Base-by-base conservation (phyloP, 345 rosid genomes). In the Leavenworthia alabamica region DNA sequence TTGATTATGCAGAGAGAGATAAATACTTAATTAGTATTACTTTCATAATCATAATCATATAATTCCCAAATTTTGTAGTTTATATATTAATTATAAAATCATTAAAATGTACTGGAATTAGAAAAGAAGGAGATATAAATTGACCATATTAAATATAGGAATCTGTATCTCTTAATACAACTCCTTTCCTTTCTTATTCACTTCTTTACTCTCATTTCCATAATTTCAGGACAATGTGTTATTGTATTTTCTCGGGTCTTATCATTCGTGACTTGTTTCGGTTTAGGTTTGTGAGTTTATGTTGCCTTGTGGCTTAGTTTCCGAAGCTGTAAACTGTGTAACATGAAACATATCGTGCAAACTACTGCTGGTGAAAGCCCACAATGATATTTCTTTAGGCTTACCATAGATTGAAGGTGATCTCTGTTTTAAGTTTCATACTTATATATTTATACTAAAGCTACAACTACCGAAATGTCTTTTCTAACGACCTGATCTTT, bases 401-500 rank as follows among this genome's bases (percentile, higher is more conserved):
- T n/a, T n/a, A n/a, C n/a, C n/a, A n/a, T 7, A n/a, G n/a, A 36
- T n/a, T 39, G 15, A 24, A 14, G n/a, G 53, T 14, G 7, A 39
- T 6, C 29, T 24, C 5, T 16, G 15, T 33, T 36, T 8, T 6
- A 35, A 39, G 4, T 33, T 43, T 17, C 62, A 24, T 33, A 23
- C 53, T 10, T 11, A 32, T 13, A 64, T 23, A 11, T 23, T 2
- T 31, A 13, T 44, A 55, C 55, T 33, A 42, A 42, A 28, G 19
- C 50, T 57, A 20, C 22, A 49, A 11, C 65, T 39, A 58, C 20
- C 11, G 22, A 62, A 32, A 35, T 7, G 54, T 11, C 37, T 45
- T 11, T 53, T 50, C 69, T 70, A 70, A 23, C 29, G 51, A 55
- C 58, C 64, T 48, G 22, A 62, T 70, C 59, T 23, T 48, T 28